Percentiles rank a stretch among this genome's conserved stretches.
Evolutionary conservation across 192 early-diverging fungal species (phyloP).

Genomic region (Linnemannia exigua): DNA sequence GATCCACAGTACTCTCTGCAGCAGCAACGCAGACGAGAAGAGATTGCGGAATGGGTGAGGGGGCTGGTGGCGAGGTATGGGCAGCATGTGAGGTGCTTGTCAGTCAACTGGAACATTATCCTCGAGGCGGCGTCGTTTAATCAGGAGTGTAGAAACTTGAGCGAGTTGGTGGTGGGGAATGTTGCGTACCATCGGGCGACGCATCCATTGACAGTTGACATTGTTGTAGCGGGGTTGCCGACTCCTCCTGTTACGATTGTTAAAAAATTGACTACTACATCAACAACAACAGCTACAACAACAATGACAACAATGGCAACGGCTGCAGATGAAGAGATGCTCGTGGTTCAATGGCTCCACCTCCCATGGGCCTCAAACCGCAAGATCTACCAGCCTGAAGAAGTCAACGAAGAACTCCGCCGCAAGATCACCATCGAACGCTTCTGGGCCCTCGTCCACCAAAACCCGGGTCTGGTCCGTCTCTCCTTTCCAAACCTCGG

Average conservation of each 20-base stretch:
- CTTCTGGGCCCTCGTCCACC: not conserved
- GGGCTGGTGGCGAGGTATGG: not conserved
- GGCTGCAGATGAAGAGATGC: not conserved
- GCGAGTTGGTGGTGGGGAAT: not conserved
- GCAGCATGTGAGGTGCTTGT: not conserved
- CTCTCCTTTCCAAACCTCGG: not conserved
- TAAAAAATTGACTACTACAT: no score
- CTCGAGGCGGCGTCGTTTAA: not conserved
- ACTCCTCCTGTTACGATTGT: not conserved
- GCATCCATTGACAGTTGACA: not conserved
- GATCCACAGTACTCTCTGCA: no score
- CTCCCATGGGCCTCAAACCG: not conserved
- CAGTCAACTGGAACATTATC: not conserved
- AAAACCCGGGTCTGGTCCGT: not conserved
- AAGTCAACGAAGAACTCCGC: not conserved
- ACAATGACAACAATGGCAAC: no score
- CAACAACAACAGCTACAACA: no score
- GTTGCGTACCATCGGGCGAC: not conserved
- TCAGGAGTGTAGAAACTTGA: not conserved
- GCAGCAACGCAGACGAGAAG: not conserved
- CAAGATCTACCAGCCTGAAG: not conserved
- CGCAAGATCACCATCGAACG: not conserved
- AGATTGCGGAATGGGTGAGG: not conserved
- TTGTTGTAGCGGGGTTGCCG: not conserved
- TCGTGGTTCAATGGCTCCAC: not conserved